phyloP scores from a whole-genome alignment of 768 basidiomycete species.

The Lepiota subincarnata region DNA sequence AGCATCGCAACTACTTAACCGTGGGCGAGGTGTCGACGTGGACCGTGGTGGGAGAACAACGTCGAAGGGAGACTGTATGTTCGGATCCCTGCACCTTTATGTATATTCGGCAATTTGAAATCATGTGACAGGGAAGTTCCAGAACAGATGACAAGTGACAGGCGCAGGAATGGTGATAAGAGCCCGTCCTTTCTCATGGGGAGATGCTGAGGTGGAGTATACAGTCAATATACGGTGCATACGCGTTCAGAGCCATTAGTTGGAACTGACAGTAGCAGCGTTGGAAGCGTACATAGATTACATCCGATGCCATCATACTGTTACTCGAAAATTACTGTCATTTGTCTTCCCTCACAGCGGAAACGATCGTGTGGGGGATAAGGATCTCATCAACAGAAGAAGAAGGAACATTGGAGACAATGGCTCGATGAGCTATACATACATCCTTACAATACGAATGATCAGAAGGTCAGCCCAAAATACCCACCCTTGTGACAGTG shows the following conservation, averaged over 20 bases:
- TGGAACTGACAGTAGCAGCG: neutral
- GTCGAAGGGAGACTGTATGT: slow-evolving; percentile 15
- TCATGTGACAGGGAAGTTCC: slow-evolving; percentile 12
- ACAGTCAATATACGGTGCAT: neutral
- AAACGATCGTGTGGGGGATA: too few species aligned
- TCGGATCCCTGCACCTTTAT: slow-evolving; percentile 21
- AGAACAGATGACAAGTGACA: slow-evolving; percentile 12
- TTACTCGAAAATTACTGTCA: too few species aligned
- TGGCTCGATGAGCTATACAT: too few species aligned
- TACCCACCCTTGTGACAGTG: too few species aligned
- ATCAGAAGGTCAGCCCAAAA: too few species aligned
- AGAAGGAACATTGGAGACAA: too few species aligned
- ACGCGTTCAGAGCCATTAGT: neutral
- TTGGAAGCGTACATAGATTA: neutral
- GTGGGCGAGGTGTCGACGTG: slow-evolving; percentile 14
- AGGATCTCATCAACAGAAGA: too few species aligned
- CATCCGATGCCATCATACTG: neutral
- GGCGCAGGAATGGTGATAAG: neutral
- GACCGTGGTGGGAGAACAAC: slow-evolving; percentile 15
- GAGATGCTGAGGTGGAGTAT: neutral
- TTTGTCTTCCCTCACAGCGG: too few species aligned
- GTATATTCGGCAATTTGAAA: slow-evolving; percentile 12
- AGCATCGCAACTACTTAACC: slow-evolving; percentile 22
- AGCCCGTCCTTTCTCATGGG: slow-evolving; percentile 3
- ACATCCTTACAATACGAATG: too few species aligned